Base-by-base conservation (phyloP, 176 grass and related monocot species). In the Poa pratensis region DNA sequence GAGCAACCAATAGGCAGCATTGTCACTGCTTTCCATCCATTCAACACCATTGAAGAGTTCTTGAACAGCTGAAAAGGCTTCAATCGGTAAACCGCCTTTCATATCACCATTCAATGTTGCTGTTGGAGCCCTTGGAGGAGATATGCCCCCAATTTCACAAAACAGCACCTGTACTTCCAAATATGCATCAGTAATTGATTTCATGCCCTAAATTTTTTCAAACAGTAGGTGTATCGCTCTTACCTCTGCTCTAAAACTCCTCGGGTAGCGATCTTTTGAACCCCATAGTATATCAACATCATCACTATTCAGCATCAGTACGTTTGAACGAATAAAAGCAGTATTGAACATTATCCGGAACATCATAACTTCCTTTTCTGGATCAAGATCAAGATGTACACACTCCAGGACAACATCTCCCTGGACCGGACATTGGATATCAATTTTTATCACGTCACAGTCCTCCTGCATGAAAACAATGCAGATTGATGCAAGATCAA, bases 341-440 rank as follows among this genome's bases (percentile, higher is more conserved):
- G 96, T 98, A 77, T 98, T 98, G 62, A 98, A 98, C 93, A 98
- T 94, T 78, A 94, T 92, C 80, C 96, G 89, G 73, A 98, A 98
- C 96, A 98, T 98, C 96, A 98, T 98, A 78, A 98, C 89, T 69
- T 98, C 96, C 87, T 92, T 95, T 75, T 90, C 96, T 37, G 87
- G 87, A 92, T 98, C 96, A 76, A 98, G 88, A 73, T 98, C 96
- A 23, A 95, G 89, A 95, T 98, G 96, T 62, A 95, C 93, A 83
- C 96, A 95, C 87, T 98, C 96, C 89, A 98, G 85, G 78, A 98
- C 93, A 84, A 98, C 90, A 85, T 98, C 96, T 72, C 93, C 96
- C 82, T 98, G 96, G 85, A 98, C 96, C 75, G 91, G 84, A 86
- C 96, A 98, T 71, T 98, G 93, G 80, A 98, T 92, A 79, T 98